These are phyloP conservation scores for Termitomyces sp. DNA, from an alignment of 768 basidiomycete species.

Conservation along the genomic window DNA sequence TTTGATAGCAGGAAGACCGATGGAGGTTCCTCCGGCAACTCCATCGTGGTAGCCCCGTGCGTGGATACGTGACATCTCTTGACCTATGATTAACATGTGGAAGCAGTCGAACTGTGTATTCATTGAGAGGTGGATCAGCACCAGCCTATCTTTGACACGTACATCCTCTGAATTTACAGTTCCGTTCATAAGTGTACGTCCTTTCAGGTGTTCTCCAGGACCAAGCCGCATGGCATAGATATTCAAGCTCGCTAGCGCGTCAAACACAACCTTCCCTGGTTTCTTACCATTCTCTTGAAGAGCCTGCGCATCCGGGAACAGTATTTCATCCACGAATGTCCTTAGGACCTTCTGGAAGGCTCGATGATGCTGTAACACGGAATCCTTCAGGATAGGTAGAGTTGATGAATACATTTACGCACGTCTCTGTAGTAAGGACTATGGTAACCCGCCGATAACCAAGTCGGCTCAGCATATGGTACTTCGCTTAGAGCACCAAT, in stretches of 20 bases:
- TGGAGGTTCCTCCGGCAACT: constrained; percentile 55
- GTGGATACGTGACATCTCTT: constrained; percentile 52
- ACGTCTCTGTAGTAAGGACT: constrained; percentile 18
- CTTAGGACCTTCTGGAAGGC: constrained; percentile 12
- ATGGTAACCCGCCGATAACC: constrained; percentile 57
- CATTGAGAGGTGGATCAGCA: not conserved
- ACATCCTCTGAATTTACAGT: constrained; percentile 13
- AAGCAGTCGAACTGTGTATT: constrained; percentile 47
- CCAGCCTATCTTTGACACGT: not conserved
- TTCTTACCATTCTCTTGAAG: constrained; percentile 14
- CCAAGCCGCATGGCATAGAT: constrained; percentile 15
- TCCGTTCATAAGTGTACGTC: constrained; percentile 11
- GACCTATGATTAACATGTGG: constrained; percentile 63
- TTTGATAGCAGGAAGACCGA: constrained; percentile 62
- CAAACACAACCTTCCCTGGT: constrained; percentile 9
- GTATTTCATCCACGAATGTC: constrained; percentile 12
- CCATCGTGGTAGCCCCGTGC: constrained; percentile 69
- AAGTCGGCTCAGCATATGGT: constrained; percentile 78
- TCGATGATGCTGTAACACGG: constrained; percentile 10
- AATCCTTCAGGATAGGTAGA: not conserved
- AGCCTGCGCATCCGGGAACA: constrained; percentile 13
- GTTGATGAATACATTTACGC: not conserved
- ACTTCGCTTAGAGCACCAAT: constrained; percentile 54
- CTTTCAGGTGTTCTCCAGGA: constrained; percentile 12
- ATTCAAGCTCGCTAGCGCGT: constrained; percentile 10